Evolutionary conservation across 78 protist genomes (phyloP).

Genomic region (Dictyostelium intermedium): DNA sequence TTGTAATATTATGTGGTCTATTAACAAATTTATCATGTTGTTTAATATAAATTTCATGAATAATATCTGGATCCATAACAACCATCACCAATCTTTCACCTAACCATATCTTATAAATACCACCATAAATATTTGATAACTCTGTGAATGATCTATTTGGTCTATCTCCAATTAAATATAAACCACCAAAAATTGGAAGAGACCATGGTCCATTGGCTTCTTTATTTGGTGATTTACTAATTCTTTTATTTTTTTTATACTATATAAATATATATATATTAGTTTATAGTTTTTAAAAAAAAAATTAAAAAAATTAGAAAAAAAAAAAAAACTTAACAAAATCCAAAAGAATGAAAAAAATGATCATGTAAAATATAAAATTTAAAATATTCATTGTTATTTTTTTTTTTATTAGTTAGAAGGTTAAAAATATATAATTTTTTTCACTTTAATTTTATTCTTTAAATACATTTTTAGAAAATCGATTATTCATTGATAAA

Average conservation of each 20-base stretch:
- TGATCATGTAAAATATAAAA: too few relatives aligned
- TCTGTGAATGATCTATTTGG: constrained; percentile 13
- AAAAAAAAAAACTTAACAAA: background rate
- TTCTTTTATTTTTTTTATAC: background rate
- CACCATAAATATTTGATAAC: constrained; percentile 15
- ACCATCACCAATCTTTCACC: background rate
- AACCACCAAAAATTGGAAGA: constrained; percentile 42
- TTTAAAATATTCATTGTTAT: background rate
- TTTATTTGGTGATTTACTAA: background rate
- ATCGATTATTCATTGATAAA: too few relatives aligned
- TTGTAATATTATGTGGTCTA: constrained; percentile 6
- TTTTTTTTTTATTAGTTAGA: too few relatives aligned
- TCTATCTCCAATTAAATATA: background rate
- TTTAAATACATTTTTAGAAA: too few relatives aligned
- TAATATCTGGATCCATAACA: background rate
- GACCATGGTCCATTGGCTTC: constrained; percentile 26
- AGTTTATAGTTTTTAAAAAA: too few relatives aligned
- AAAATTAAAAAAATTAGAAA: too few relatives aligned
- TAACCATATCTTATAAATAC: background rate
- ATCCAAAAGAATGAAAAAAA: background rate
- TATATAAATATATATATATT: background rate
- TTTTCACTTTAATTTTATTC: too few relatives aligned
- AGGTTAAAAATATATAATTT: too few relatives aligned
- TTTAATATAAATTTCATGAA: constrained; percentile 35
- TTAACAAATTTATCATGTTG: background rate